phyloP scores from a whole-genome alignment of 129 eudicot species.

The Silybum marianum region DNA sequence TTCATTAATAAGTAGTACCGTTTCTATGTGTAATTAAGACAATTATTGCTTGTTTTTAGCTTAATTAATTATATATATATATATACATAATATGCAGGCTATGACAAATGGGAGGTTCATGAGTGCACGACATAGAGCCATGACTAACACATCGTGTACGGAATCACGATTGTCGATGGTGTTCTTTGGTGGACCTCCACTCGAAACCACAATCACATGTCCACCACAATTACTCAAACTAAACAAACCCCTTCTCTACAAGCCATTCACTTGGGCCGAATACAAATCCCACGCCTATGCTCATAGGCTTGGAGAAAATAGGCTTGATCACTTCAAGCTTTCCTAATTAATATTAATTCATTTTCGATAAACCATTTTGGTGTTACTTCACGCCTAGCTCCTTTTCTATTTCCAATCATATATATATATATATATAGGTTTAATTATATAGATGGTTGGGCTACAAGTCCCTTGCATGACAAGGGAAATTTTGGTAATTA shows the following conservation, averaged over 20 bases:
- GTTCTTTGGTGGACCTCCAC: slow-evolving; percentile 49
- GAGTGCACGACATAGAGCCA: slow-evolving; percentile 56
- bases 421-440: too few relatives aligned
- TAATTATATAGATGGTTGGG: background rate
- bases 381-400: too few relatives aligned
- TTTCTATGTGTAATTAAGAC: too few relatives aligned
- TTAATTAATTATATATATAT: background rate
- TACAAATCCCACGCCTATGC: slow-evolving; percentile 47
- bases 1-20: too few relatives aligned
- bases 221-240: slow-evolving; percentile 34
- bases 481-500: background rate
- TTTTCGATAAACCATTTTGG: too few relatives aligned
- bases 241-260: slow-evolving; percentile 31
- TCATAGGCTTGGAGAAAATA: slow-evolving; percentile 43
- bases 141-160: slow-evolving; percentile 36
- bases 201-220: slow-evolving; percentile 30
- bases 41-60: too few relatives aligned
- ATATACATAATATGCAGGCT: slow-evolving; percentile 34
- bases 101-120: slow-evolving; percentile 59
- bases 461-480: background rate
- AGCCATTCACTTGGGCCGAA: slow-evolving; percentile 55
- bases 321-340: slow-evolving; percentile 45
- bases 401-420: too few relatives aligned
- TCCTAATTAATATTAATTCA: too few relatives aligned
- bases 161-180: slow-evolving; percentile 46